Conservation (phyloP, 2,329 filamentous ascomycete genomes). For the Diplodia scrobiculata region DNA sequence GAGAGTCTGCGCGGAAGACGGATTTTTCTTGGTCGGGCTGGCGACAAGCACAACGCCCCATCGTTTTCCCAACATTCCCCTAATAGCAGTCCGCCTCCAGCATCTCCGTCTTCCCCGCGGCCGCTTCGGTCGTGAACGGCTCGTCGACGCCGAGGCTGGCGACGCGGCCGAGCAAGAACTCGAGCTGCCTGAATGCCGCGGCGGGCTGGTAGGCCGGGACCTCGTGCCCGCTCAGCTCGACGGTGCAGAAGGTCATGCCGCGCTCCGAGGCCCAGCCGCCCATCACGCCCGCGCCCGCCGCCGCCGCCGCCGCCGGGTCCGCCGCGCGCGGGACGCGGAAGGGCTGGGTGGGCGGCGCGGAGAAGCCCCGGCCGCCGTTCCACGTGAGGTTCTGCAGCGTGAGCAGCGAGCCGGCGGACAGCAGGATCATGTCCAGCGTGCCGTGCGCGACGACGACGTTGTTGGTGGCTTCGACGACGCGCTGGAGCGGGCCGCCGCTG, state of each 20-base stretch:
- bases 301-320: neutral
- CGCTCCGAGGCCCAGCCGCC: constrained; percentile 19
- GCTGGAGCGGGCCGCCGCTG: constrained; percentile 32
- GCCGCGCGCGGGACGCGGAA: constrained; percentile 26
- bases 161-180: constrained; percentile 15
- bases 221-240: constrained; percentile 21
- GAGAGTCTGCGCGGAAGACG: too few relatives aligned
- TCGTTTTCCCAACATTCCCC: neutral
- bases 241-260: constrained; percentile 16
- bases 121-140: constrained; percentile 32
- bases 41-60: neutral
- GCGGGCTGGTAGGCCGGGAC: constrained; percentile 9
- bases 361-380: constrained; percentile 32
- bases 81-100: neutral
- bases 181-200: neutral
- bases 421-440: constrained; percentile 30
- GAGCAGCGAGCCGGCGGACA: constrained; percentile 30
- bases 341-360: constrained; percentile 24
- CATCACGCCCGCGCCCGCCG: neutral
- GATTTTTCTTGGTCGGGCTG: too few relatives aligned
- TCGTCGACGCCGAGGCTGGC: constrained; percentile 1
- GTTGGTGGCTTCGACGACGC: constrained; percentile 40
- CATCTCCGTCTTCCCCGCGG: neutral
- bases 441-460: constrained; percentile 37
- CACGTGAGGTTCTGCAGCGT: constrained; percentile 32